Base-by-base conservation (phyloP, 352 stramenopile genomes). In the Globisporangium ultimum region DNA sequence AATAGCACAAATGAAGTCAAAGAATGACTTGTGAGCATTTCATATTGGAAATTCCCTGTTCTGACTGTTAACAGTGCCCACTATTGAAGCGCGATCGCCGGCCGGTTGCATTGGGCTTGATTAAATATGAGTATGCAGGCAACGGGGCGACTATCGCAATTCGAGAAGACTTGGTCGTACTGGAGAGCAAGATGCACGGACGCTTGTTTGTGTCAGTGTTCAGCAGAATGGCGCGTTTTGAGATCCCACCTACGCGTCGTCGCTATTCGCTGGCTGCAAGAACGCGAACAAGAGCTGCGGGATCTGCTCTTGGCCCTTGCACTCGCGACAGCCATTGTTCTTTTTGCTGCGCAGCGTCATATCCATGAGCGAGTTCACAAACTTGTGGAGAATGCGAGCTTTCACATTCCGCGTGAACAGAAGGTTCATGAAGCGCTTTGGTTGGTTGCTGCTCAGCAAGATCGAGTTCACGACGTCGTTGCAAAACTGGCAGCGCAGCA, bases 201-300 rank as follows among this genome's bases (percentile, higher is more conserved):
- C 0, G 13, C 40, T 45, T 45, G 13, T 11, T 45, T 45, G 40
- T 18, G 3, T 18, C 28, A 36, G 3, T 36, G 28, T 10, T 36
- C 28, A 36, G 28, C 28, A 36, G 3, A 36, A 36, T 36, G 0
- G 28, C 28, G 28, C 28, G 28, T 5, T 36, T 36, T 36, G 28
- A 36, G 8, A 36, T 11, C 9, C 5, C 28, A 5, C 7, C 40
- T 45, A 8, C 12, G 40, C 7, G 17, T n/a, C 17, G 12, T 45
- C 40, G 12, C 40, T 45, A n/a, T 15, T 45, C 13, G 40, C 40
- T n/a, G 40, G 13, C 12, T 45, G 48, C 52, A 60, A 42, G 20
- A 60, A 60, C n/a, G 43, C 54, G 28, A 45, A n/a, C n/a, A 60
- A 8, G 18, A 60, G 42, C 34, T 53, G 43, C 18, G 54, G 54